These are phyloP conservation scores for Colletotrichum musicola DNA, from an alignment of 2,329 filamentous ascomycete species.

Conservation along the genomic window DNA sequence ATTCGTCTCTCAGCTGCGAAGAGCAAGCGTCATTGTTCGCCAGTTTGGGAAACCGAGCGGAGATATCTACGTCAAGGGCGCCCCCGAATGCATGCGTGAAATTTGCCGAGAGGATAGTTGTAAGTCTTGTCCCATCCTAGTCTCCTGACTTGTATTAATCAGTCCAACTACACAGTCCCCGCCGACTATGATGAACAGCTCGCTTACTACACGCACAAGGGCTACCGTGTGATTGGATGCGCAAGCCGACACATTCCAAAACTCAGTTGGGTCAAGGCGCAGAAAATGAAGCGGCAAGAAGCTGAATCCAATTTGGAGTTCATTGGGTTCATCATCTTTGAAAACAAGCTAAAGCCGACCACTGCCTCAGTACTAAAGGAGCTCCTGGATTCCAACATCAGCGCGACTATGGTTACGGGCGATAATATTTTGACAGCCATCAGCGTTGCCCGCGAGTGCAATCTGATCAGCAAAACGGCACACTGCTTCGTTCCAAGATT, in stretches of 20 bases:
- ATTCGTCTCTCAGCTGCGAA: slow-evolving; percentile 91
- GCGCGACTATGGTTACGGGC: slow-evolving; percentile 95
- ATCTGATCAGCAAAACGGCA: slow-evolving; percentile 81
- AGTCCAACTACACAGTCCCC: slow-evolving; percentile 68
- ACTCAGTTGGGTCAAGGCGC: slow-evolving; percentile 92
- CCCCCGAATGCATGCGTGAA: slow-evolving; percentile 94
- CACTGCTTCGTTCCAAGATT: slow-evolving; percentile 97
- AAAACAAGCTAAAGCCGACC: slow-evolving; percentile 95
- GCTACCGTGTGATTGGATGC: slow-evolving; percentile 96
- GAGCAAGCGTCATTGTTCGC: slow-evolving; percentile 92
- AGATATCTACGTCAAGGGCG: slow-evolving; percentile 94
- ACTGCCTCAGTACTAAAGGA: slow-evolving; percentile 87
- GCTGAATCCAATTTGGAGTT: slow-evolving; percentile 89
- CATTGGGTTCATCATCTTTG: slow-evolving; percentile 96
- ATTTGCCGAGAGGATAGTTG: slow-evolving; percentile 88
- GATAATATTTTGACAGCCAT: slow-evolving; percentile 98
- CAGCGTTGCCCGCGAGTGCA: slow-evolving; percentile 92
- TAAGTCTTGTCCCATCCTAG: slow-evolving; percentile 47
- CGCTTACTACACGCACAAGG: slow-evolving; percentile 92
- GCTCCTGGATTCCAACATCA: slow-evolving; percentile 84
- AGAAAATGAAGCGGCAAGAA: slow-evolving; percentile 90
- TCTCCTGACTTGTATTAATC: no score
- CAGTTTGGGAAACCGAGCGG: slow-evolving; percentile 88
- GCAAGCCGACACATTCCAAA: slow-evolving; percentile 90
- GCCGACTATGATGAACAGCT: slow-evolving; percentile 90